Evolutionary conservation across 768 basidiomycete genomes (phyloP), one percentile per base, ranked within the genome.

Genomic region (Pleurotus eryngii): DNA sequence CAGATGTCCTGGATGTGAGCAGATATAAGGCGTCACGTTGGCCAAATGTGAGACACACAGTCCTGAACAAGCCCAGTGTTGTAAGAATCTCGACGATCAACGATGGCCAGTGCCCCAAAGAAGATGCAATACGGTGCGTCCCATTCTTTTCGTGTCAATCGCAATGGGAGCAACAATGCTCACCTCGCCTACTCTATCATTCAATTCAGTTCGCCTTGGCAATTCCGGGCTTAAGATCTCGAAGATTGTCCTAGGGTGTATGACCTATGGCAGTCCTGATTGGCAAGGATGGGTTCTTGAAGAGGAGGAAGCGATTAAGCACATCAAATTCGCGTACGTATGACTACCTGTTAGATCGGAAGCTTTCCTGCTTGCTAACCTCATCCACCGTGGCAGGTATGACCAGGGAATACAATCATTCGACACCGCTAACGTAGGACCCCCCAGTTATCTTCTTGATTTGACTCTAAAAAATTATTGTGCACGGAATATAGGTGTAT

Each of bases 331-430:
- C 3, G 76, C 75, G 75, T 77, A 60, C 57, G 74, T 30, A 55
- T 1, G 37, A 7, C 18, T 4, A 14, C 5, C 11, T 22, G 30
- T 15, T 40, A 26, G 11, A 3, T 1, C 11, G 30, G 4, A 30
- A 9, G 30, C 39, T 20, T 55, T 12, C 42, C n/a, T 26, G 6
- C 26, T n/a, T 46, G 47, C 26, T 15, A 3, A 24, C 17, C 26
- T 46, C 45, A 38, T 22, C 22, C 37, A 15, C 49, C 45, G 30
- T 0, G 12, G 26, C 42, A 80, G 78, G 4, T 87, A 81, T 49
- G 83, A 85, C 9, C 76, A 77, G 17, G 84, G 85, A 15, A 81
- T 86, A 58, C 78, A 84, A 59, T 76, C 83, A 0, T 86, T 85
- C 59, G 82, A 83, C 63, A 85, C 81, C 4, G 81, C 81, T 3